Conservation (phyloP, 768 basidiomycete species). For the Cubamyces sp. region DNA sequence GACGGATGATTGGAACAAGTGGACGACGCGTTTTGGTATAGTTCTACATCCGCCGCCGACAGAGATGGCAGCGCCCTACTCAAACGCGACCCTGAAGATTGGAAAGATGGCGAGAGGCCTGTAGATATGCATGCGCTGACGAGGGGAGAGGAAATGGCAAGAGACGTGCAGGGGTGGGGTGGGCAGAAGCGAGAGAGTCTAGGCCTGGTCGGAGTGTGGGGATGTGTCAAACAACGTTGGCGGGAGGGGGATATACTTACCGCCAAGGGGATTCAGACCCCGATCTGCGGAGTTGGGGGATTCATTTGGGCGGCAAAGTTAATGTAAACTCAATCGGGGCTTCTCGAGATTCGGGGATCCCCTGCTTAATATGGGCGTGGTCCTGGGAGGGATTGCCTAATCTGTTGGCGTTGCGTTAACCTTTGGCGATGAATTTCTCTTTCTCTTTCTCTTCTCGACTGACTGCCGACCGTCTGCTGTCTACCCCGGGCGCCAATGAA, state of each 20-base stretch:
- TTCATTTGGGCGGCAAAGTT: conserved; percentile 48
- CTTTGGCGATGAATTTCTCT: too few species aligned
- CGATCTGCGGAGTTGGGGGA: conserved; percentile 31
- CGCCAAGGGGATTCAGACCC: conserved; percentile 23
- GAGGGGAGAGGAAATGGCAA: background rate
- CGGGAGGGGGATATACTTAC: conserved; percentile 1
- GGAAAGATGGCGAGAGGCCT: background rate
- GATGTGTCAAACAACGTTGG: conserved; percentile 22
- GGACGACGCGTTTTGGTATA: background rate
- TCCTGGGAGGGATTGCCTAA: conserved; percentile 17
- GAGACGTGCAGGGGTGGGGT: background rate
- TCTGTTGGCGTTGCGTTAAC: conserved; percentile 14
- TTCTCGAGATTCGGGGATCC: conserved; percentile 38
- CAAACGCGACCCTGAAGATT: background rate
- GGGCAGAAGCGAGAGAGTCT: too few species aligned
- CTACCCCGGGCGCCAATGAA: background rate
- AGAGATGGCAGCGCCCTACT: too few species aligned
- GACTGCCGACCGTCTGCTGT: too few species aligned
- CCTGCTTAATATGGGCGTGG: conserved; percentile 27
- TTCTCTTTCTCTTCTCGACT: too few species aligned
- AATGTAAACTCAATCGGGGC: conserved; percentile 60
- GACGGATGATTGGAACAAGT: conserved; percentile 9
- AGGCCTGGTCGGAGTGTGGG: conserved; percentile 11
- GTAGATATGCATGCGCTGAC: background rate
- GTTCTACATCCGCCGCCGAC: background rate